Base-by-base conservation (phyloP, 2,329 filamentous ascomycete species). In the Aspergillus oerlinghausenensis region DNA sequence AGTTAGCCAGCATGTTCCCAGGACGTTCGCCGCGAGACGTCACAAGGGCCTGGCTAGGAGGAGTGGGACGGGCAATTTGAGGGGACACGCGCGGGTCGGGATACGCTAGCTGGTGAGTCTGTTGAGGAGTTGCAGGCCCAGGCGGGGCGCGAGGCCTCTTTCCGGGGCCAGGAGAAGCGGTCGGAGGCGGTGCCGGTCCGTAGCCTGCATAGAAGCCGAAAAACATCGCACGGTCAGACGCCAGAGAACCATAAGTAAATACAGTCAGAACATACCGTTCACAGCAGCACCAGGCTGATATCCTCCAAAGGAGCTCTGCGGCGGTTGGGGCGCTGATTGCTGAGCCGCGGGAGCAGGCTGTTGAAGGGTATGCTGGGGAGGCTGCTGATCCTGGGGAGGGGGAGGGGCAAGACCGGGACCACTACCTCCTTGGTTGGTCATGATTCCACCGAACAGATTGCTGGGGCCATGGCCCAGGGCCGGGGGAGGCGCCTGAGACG, bases 361-460 rank as follows among this genome's bases (percentile, higher is more conserved):
- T 63, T 80, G 80, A 66, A 84, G 80, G 65, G 84, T 81, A 74
- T 85, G 84, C 59, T 81, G 81, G 65, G 77, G 75, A 73, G 78
- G 78, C 65, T 80, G 79, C 70, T 87, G 85, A 66, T 88, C 83
- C 74, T 87, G 86, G 67, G 84, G 83, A 63, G 84, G 85, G 58
- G 89, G 89, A 67, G 85, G 86, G 62, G 92, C 92, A 65, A 96
- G 87, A 59, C 90, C 90, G 61, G 91, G 89, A 59, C 89, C 91
- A 67, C 88, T 89, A 77, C 93, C 91, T 67, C 88, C 89, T 74
- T 87, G 86, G 63, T 93, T 93, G 55, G 92, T 86, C 90, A 99
- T 97, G 71, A 97, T 96, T 55, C 91, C 92, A 65, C 91, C 92
- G 71, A 99, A 97, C 43, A 97, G 82, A 69, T 95, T 94, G 72